These are phyloP conservation scores for Diaporthe humulicola DNA, from an alignment of 2,329 filamentous ascomycete species.

Conservation along the genomic window DNA sequence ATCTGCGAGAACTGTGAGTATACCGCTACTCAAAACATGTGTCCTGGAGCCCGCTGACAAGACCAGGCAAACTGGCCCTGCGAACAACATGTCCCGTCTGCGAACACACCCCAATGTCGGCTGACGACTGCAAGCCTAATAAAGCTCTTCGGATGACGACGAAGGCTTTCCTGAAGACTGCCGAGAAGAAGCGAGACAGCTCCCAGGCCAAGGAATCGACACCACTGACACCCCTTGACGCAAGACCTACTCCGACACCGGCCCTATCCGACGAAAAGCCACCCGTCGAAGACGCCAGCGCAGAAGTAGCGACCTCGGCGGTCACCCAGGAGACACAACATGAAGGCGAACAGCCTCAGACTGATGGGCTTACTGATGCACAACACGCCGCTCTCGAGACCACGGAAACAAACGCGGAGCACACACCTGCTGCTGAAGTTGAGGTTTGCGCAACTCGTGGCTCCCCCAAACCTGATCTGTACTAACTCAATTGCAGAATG, in stretches of 20 bases:
- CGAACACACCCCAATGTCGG: constrained; percentile 89
- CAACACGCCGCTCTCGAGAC: constrained; percentile 31
- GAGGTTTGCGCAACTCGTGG: constrained; percentile 31
- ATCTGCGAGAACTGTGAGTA: constrained; percentile 88
- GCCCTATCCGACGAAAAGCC: constrained; percentile 39
- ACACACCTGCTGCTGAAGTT: constrained; percentile 31
- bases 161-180: constrained; percentile 89
- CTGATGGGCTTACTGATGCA: not conserved
- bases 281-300: not conserved
- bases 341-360: constrained; percentile 25
- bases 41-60: constrained; percentile 37
- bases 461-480: not conserved
- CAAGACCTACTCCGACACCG: constrained; percentile 50
- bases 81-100: constrained; percentile 90
- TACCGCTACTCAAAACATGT: not conserved
- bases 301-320: constrained; percentile 15
- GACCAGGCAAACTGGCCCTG: constrained; percentile 79
- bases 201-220: constrained; percentile 65
- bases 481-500: constrained; percentile 29
- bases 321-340: constrained; percentile 8
- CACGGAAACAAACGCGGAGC: constrained; percentile 24
- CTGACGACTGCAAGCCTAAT: constrained; percentile 88
- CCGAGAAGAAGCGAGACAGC: constrained; percentile 88
- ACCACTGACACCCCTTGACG: constrained; percentile 57
- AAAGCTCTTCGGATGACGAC: constrained; percentile 94